Conservation (phyloP, 1,284 basidiomycete genomes). For the Apiotrichum gracile region DNA sequence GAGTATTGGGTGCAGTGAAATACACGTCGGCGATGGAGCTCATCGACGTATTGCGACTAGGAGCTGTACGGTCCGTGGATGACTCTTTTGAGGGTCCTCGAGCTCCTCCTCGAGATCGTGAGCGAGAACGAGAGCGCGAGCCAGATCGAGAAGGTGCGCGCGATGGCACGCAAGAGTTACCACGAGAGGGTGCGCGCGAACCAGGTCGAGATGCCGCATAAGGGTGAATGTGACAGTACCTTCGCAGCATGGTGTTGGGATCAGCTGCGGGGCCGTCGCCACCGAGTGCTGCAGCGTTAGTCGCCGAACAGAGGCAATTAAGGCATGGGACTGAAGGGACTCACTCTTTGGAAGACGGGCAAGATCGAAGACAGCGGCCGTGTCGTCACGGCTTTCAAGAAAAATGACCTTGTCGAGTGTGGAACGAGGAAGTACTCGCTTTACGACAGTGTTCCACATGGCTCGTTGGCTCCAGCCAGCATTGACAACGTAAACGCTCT, state of each 20-base stretch:
- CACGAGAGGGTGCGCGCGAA: constrained; percentile 6
- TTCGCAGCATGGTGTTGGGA: constrained; percentile 25
- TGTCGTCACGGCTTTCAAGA: constrained; percentile 24
- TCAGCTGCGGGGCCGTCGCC: constrained; percentile 19
- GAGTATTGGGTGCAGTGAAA: constrained; percentile 34
- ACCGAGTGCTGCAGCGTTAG: constrained; percentile 34
- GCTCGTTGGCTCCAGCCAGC: constrained; percentile 51
- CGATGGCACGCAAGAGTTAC: constrained; percentile 7
- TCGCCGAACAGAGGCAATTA: too few species aligned
- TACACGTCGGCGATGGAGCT: constrained; percentile 44
- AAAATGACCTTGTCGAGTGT: constrained; percentile 50
- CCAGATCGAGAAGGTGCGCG: constrained; percentile 2
- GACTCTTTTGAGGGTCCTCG: constrained; percentile 2
- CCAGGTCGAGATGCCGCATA: constrained; percentile 9
- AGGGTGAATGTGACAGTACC: constrained; percentile 20
- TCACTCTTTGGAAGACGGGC: constrained; percentile 29
- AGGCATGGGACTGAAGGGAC: too few species aligned
- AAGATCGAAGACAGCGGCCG: constrained; percentile 33
- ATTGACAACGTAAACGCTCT: constrained; percentile 49
- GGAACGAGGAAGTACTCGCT: constrained; percentile 48
- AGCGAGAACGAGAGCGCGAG: constrained; percentile 4
- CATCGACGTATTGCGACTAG: constrained; percentile 15
- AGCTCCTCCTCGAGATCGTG: not conserved
- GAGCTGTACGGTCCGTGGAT: not conserved
- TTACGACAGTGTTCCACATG: constrained; percentile 50